Base-by-base conservation (phyloP, 352 stramenopile genomes). In the Elongisporangium undulatum region DNA sequence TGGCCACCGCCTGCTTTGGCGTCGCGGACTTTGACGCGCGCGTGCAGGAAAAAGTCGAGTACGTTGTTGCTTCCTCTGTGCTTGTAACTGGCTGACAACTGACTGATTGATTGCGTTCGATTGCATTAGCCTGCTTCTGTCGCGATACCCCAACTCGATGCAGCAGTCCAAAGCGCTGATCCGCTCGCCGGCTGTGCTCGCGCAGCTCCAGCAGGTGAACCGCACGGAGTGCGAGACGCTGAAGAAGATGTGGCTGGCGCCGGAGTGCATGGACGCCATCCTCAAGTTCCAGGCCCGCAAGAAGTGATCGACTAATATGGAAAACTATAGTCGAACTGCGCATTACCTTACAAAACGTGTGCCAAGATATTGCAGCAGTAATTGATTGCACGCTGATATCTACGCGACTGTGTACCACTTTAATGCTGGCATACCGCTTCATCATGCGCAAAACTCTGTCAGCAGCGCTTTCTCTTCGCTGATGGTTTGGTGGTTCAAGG, bases 251-350 rank as follows among this genome's bases (percentile, higher is more conserved):
- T 91, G 82, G 82, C 62, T 91, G 49, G 67, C 74, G 8, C 63
- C 77, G 16, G 82, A 91, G 66, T 92, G 79, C 64, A 86, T 90
- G 74, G 79, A 90, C 62, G 82, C 79, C n/a, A 75, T 90, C 39
- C 61, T 85, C 45, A 92, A 90, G 66, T 92, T 92, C 66, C 71
- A 88, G 64, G 58, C 69, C n/a, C 71, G 82, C 52, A 91, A 89
- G 59, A 79, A 82, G 50, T 70, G 61, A 64, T 45, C 12, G 34
- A 45, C 23, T 26, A n/a, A n/a, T n/a, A n/a, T n/a, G n/a, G n/a
- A n/a, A n/a, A n/a, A n/a, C n/a, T n/a, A n/a, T n/a, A n/a, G n/a
- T n/a, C n/a, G n/a, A n/a, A n/a, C n/a, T n/a, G n/a, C n/a, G n/a
- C n/a, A n/a, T n/a, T n/a, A n/a, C n/a, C n/a, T n/a, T n/a, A n/a